Conservation (phyloP, 2,329 filamentous ascomycete species). For the Fusarium pseudoanthophilum region DNA sequence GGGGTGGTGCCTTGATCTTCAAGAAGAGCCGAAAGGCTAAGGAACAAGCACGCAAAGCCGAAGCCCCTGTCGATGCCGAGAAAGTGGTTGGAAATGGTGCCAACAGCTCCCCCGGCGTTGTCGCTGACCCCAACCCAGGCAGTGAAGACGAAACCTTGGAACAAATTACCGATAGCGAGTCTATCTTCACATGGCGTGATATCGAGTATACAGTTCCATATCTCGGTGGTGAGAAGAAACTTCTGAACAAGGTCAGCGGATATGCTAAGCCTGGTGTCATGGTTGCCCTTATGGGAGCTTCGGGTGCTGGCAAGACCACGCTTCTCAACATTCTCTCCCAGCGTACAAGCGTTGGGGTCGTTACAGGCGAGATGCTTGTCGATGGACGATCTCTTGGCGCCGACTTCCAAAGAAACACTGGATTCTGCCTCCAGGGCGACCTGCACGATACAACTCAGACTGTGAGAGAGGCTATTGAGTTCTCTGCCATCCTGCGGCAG, state of each 20-base stretch:
- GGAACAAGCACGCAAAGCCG: constrained; percentile 48
- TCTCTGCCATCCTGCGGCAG: constrained; percentile 72
- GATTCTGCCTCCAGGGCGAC: constrained; percentile 72
- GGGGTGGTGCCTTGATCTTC: constrained; percentile 77
- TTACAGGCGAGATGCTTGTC: constrained; percentile 80
- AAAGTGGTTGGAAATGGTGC: constrained; percentile 17
- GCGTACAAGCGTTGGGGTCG: constrained; percentile 77
- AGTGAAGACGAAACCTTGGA: constrained; percentile 28
- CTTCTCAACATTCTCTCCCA: constrained; percentile 81
- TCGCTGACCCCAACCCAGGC: constrained; percentile 5
- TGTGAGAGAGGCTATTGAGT: constrained; percentile 71
- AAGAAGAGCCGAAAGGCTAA: constrained; percentile 72
- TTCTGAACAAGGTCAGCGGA: constrained; percentile 68
- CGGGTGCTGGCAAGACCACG: constrained; percentile 85
- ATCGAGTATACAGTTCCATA: constrained; percentile 76
- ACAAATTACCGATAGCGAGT: constrained; percentile 46
- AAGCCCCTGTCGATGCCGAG: constrained; percentile 46
- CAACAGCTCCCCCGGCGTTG: constrained; percentile 6
- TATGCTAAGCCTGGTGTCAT: constrained; percentile 84
- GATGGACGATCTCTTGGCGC: constrained; percentile 74
- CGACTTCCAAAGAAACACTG: constrained; percentile 82
- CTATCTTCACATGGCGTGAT: constrained; percentile 75
- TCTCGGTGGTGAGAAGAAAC: constrained; percentile 45
- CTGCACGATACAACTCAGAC: constrained; percentile 72
- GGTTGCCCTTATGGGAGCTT: constrained; percentile 84